phyloP scores from a whole-genome alignment of 177 flowering plant species.

The Tripterygium wilfordii region DNA sequence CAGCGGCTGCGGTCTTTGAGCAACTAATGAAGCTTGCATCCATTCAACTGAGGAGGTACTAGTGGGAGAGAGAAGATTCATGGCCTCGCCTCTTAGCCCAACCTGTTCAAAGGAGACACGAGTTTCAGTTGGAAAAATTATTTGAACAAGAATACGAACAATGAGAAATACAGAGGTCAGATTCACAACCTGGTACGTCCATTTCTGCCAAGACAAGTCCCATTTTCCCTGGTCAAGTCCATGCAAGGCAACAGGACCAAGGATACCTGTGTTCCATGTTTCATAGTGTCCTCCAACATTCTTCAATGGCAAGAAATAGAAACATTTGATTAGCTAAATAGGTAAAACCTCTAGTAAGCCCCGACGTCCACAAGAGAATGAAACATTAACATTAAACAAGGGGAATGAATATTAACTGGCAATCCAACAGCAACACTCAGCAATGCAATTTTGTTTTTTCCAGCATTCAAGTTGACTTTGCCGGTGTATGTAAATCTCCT shows the following conservation, averaged over 20 bases:
- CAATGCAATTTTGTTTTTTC: slow-evolving; percentile 52
- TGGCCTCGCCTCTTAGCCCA: slow-evolving; percentile 69
- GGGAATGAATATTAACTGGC: slow-evolving; percentile 38
- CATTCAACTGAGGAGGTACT: slow-evolving; percentile 51
- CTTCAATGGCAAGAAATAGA: slow-evolving; percentile 23
- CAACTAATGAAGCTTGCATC: slow-evolving; percentile 48
- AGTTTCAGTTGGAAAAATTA: too few species aligned
- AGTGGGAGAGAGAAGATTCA: slow-evolving; percentile 56
- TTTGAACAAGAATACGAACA: neutral
- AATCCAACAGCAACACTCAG: slow-evolving; percentile 72
- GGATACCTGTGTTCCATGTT: slow-evolving; percentile 62
- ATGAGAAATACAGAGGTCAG: neutral
- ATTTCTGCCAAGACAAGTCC: slow-evolving; percentile 61
- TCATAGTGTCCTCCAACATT: slow-evolving; percentile 70
- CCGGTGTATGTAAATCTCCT: slow-evolving; percentile 42
- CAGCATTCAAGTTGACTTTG: slow-evolving; percentile 50
- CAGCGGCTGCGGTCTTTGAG: slow-evolving; percentile 51
- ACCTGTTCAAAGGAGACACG: slow-evolving; percentile 28
- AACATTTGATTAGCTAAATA: neutral
- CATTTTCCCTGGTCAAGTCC: slow-evolving; percentile 62
- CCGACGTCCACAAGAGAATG: too few species aligned
- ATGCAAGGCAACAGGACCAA: slow-evolving; percentile 62
- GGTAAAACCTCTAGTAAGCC: neutral
- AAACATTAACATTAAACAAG: neutral
- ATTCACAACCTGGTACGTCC: slow-evolving; percentile 62